Conservation (phyloP, 495 filamentous ascomycete species). For the Penicillium paxilli region DNA sequence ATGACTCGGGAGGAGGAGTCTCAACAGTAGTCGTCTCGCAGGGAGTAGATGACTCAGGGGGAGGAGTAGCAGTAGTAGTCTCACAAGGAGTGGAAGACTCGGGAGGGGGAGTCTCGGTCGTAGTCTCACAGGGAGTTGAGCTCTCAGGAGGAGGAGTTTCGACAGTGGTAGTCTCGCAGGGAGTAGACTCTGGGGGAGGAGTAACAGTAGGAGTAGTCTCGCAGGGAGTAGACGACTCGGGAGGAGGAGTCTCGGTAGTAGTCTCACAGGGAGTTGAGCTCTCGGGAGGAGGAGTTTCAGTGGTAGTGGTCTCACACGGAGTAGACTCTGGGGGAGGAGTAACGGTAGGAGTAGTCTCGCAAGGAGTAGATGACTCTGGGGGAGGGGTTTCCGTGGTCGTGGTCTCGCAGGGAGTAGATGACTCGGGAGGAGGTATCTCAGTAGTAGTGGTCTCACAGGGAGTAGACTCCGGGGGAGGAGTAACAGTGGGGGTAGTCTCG, state of each 20-base stretch:
- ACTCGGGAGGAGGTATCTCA: background rate
- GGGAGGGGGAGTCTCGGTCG: background rate
- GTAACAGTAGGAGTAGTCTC: background rate
- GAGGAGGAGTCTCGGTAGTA: constrained; percentile 1
- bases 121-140: constrained; percentile 9
- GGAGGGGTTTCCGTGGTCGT: constrained; percentile 1
- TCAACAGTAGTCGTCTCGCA: constrained; percentile 5
- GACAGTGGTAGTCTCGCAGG: constrained; percentile 8
- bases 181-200: constrained; percentile 3
- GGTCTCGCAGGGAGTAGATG: constrained; percentile 5
- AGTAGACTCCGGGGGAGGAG: constrained; percentile 8
- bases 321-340: constrained; percentile 5
- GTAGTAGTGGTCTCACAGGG: constrained; percentile 15
- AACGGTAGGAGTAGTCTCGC: constrained; percentile 7
- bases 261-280: constrained; percentile 2
- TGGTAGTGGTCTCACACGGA: constrained; percentile 14
- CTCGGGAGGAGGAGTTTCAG: background rate
- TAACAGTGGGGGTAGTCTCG: constrained; percentile 12
- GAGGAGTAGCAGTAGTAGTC: constrained; percentile 1
- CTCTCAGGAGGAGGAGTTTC: background rate
- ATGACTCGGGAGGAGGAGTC: background rate
- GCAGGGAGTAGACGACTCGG: constrained; percentile 1
- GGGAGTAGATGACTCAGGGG: constrained; percentile 2
- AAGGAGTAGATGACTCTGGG: constrained; percentile 8
- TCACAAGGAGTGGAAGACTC: constrained; percentile 4